Percentiles rank a stretch among this genome's conserved stretches.
Conservation (phyloP, 2,329 filamentous ascomycete genomes). For the Ophiosphaerella korrae region DNA sequence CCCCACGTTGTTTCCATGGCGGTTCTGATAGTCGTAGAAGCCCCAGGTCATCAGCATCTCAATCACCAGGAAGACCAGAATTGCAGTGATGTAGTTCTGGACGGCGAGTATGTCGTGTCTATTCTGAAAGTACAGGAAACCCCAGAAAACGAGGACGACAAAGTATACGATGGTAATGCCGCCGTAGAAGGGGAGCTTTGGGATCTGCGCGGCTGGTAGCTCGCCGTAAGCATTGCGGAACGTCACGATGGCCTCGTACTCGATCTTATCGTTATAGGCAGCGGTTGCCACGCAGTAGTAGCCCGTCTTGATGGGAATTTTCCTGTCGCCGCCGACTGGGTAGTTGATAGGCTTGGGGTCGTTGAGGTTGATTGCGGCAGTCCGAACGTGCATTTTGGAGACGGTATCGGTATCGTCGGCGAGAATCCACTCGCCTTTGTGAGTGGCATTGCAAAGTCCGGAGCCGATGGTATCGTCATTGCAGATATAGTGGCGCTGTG, state of each 20-base stretch:
- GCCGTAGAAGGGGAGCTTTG: slow-evolving; percentile 96
- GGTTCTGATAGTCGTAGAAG: slow-evolving; percentile 96
- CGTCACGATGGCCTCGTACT: slow-evolving; percentile 82
- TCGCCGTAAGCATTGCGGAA: slow-evolving; percentile 97
- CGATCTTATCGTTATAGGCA: slow-evolving; percentile 65
- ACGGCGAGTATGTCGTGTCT: slow-evolving; percentile 92
- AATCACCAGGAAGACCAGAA: slow-evolving; percentile 88
- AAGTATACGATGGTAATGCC: slow-evolving; percentile 93
- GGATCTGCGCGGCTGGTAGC: slow-evolving; percentile 91
- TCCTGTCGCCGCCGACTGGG: slow-evolving; percentile 60
- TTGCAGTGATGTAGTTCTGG: slow-evolving; percentile 98
- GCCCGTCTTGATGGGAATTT: slow-evolving; percentile 69
- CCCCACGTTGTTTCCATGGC: slow-evolving; percentile 80
- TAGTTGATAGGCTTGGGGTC: slow-evolving; percentile 78
- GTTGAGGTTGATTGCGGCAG: slow-evolving; percentile 81
- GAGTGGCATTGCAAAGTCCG: slow-evolving; percentile 74
- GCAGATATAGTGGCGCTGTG: slow-evolving; percentile 73
- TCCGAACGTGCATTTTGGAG: slow-evolving; percentile 74
- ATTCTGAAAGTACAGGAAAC: slow-evolving; percentile 93
- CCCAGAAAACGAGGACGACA: slow-evolving; percentile 86
- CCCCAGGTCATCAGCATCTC: slow-evolving; percentile 99
- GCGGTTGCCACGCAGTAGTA: slow-evolving; percentile 93
- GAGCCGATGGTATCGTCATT: slow-evolving; percentile 70
- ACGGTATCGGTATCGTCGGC: slow-evolving; percentile 73
- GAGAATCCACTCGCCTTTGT: slow-evolving; percentile 84